Evolutionary conservation across 2,329 filamentous ascomycete genomes (phyloP), one percentile per base, ranked within the genome.

Genomic region (Aspergillus intermedius): DNA sequence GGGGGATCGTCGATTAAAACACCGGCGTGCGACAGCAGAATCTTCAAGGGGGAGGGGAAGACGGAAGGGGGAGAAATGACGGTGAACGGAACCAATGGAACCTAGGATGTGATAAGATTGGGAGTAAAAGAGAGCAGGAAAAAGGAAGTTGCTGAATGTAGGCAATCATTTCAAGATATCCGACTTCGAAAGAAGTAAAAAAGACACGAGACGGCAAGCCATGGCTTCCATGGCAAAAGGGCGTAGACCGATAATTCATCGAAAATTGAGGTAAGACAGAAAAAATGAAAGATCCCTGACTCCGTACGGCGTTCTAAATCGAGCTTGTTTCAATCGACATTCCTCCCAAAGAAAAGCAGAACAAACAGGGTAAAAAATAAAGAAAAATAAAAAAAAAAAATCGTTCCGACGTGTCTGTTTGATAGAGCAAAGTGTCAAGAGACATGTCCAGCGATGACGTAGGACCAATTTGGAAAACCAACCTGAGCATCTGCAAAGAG

Each of bases 341-440:
- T 39, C 46, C 41, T 39, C 40, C 25, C 25, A 35, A 53, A 55
- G 56, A 57, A 54, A 37, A 37, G n/a, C 34, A 37, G 34, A 19
- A 30, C 25, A 30, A 30, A 30, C 25, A 9, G 25, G 25, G 9
- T 30, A 30, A 30, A 37, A 40, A 15, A 39, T 15, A 10, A 39
- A 17, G 8, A 19, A 39, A 19, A 39, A 39, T 39, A 12, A 40
- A 22, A 40, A 17, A 19, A 12, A 40, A 57, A 51, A 49, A 58
- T 60, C 55, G 60, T 60, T 59, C 55, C 59, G 55, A 58, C 55
- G 58, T 60, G 60, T 51, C 55, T 59, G 55, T 45, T 49, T 49
- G 35, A 44, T 13, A 35, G 25, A 19, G 15, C 25, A 30, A 40
- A 17, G 34, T 13, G 42, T 44, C 25, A 44, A 44, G 28, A 28